A percentile compares a stretch with the other conserved stretches of the same genome.
Evolutionary conservation across 1,139 yeast species (phyloP).

Genomic region (Spathaspora sp.): DNA sequence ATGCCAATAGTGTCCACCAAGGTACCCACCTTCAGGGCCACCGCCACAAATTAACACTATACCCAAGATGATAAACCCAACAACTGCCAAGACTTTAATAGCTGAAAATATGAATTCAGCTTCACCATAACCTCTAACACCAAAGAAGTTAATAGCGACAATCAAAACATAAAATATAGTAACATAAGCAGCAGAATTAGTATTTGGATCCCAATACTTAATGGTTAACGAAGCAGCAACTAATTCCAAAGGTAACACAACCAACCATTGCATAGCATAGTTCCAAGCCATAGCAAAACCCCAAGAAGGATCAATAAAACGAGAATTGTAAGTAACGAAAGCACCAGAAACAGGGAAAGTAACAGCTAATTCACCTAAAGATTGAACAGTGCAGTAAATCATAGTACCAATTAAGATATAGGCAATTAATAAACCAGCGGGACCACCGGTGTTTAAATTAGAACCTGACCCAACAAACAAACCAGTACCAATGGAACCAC

Average conservation of each 20-base stretch:
- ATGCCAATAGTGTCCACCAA: conserved; percentile 61
- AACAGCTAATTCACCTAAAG: conserved; percentile 71
- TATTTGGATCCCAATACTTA: conserved; percentile 57
- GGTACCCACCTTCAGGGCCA: conserved; percentile 44
- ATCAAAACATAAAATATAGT: conserved; percentile 62
- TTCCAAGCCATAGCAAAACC: conserved; percentile 81
- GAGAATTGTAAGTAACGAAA: conserved; percentile 64
- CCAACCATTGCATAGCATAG: conserved; percentile 70
- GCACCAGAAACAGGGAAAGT: conserved; percentile 76
- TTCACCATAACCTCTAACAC: conserved; percentile 70
- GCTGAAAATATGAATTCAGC: conserved; percentile 64
- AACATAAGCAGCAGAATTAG: conserved; percentile 69
- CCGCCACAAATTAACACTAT: conserved; percentile 71
- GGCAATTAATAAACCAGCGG: conserved; percentile 70
- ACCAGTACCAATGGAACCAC: conserved; percentile 87
- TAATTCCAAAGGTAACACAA: conserved; percentile 68
- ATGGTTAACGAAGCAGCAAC: conserved; percentile 77
- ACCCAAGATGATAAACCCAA: conserved; percentile 72
- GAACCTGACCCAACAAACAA: conserved; percentile 67
- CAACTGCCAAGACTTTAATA: conserved; percentile 61
- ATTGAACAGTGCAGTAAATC: conserved; percentile 66
- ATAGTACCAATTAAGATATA: conserved; percentile 45
- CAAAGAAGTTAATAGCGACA: conserved; percentile 56
- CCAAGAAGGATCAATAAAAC: conserved; percentile 71
- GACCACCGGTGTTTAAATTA: conserved; percentile 62